Conservation (phyloP, 441 rosid genomes). For the Erysimum cheiri region DNA sequence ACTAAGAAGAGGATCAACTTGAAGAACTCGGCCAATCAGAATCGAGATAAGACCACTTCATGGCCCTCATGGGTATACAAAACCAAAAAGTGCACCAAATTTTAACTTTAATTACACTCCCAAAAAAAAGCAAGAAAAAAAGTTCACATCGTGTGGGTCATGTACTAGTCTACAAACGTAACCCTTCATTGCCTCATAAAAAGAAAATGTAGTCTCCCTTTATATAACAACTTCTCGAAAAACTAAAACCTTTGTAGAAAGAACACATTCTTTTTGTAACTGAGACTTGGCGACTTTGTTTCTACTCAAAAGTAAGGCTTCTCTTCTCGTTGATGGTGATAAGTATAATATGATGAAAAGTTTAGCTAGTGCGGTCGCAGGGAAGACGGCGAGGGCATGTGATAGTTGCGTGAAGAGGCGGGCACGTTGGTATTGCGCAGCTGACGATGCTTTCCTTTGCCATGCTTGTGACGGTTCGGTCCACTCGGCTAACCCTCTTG, state of each 20-base stretch:
- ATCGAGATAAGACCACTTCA: slow-evolving; percentile 64
- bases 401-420: slow-evolving; percentile 80
- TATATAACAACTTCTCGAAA: slow-evolving; percentile 19
- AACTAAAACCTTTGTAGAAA: slow-evolving; percentile 24
- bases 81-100: slow-evolving; percentile 39
- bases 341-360: slow-evolving; percentile 49
- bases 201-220: neutral
- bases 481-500: slow-evolving; percentile 85
- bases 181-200: slow-evolving; percentile 22
- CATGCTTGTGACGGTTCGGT: slow-evolving; percentile 80
- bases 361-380: slow-evolving; percentile 71
- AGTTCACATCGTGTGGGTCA: slow-evolving; percentile 36
- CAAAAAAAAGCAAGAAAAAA: slow-evolving; percentile 19
- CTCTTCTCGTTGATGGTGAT: slow-evolving; percentile 26
- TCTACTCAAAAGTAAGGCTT: neutral
- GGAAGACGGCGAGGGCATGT: slow-evolving; percentile 91
- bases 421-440: slow-evolving; percentile 94
- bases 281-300: slow-evolving; percentile 1
- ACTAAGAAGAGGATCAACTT: slow-evolving; percentile 55
- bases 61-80: slow-evolving; percentile 44
- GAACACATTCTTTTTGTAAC: slow-evolving; percentile 32
- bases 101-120: neutral
- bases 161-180: neutral
- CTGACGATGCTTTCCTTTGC: slow-evolving; percentile 97
- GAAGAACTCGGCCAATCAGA: slow-evolving; percentile 56